These are phyloP conservation scores for Alternaria atra DNA, from an alignment of 2,329 filamentous ascomycete genomes.

Conservation along the genomic window DNA sequence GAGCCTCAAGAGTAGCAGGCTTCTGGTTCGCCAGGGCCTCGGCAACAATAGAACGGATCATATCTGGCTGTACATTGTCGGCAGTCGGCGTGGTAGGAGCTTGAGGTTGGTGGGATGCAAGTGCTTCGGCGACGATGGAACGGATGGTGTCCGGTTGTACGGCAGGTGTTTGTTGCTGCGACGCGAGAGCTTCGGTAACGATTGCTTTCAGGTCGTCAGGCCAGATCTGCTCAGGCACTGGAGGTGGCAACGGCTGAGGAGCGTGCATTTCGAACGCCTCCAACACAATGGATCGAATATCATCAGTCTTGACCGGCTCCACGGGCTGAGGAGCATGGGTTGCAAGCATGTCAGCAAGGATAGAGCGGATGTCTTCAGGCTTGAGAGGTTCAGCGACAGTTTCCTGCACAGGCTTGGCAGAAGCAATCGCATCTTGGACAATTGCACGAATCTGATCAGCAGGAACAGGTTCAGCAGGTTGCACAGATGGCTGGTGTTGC, in stretches of 20 bases:
- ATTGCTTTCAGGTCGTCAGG: slow-evolving; percentile 61
- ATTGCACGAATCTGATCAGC: slow-evolving; percentile 76
- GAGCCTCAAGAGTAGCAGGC: slow-evolving; percentile 40
- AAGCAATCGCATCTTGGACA: slow-evolving; percentile 70
- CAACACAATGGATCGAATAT: slow-evolving; percentile 39
- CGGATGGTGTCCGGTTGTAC: slow-evolving; percentile 38
- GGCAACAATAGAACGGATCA: slow-evolving; percentile 46
- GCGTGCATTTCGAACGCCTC: slow-evolving; percentile 42
- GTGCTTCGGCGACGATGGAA: slow-evolving; percentile 39
- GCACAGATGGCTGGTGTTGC: slow-evolving; percentile 49
- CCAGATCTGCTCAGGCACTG: slow-evolving; percentile 42
- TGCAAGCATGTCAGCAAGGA: slow-evolving; percentile 35
- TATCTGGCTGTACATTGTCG: slow-evolving; percentile 45
- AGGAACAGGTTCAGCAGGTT: slow-evolving; percentile 40
- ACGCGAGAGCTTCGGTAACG: slow-evolving; percentile 68
- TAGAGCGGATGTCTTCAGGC: slow-evolving; percentile 40
- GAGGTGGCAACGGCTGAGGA: slow-evolving; percentile 34
- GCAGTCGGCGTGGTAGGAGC: slow-evolving; percentile 27
- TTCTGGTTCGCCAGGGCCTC: slow-evolving; percentile 46
- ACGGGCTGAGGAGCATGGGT: slow-evolving; percentile 25
- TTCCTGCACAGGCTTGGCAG: slow-evolving; percentile 47
- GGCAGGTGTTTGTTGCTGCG: slow-evolving; percentile 28
- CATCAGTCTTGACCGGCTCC: slow-evolving; percentile 31
- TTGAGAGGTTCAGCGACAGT: slow-evolving; percentile 32
- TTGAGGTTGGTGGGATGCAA: slow-evolving; percentile 34